These are phyloP conservation scores for Candida tammaniensis DNA, from an alignment of 805 yeast genomes.

Conservation along the genomic window DNA sequence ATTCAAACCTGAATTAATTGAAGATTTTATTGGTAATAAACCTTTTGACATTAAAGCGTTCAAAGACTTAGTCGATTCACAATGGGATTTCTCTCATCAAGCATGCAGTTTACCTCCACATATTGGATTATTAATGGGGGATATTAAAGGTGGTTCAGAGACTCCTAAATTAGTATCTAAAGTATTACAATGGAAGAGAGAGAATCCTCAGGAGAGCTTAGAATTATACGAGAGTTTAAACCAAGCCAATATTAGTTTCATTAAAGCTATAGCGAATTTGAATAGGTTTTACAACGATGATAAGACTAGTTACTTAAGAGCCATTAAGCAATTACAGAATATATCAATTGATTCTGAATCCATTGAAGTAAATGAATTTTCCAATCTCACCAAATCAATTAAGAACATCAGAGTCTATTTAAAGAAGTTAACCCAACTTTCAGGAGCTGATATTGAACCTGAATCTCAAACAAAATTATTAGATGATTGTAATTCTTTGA, in stretches of 20 bases:
- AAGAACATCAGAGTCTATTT: constrained; percentile 54
- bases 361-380: constrained; percentile 15
- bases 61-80: constrained; percentile 33
- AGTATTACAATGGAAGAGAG: constrained; percentile 68
- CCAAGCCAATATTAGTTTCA: constrained; percentile 54
- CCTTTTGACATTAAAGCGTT: constrained; percentile 18
- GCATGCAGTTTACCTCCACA: constrained; percentile 66
- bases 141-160: constrained; percentile 87
- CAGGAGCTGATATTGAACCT: constrained; percentile 92
- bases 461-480: constrained; percentile 66
- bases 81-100: constrained; percentile 62
- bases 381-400: constrained; percentile 40
- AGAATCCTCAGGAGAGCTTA: constrained; percentile 48
- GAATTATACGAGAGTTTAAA: constrained; percentile 56
- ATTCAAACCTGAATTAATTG: constrained; percentile 58
- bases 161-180: constrained; percentile 85
- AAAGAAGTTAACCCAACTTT: constrained; percentile 54
- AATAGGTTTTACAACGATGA: constrained; percentile 25
- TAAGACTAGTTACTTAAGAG: constrained; percentile 34
- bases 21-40: constrained; percentile 25
- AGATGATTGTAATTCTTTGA: constrained; percentile 44
- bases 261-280: constrained; percentile 45
- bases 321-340: constrained; percentile 3
- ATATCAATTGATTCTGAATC: constrained; percentile 1
- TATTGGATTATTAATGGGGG: constrained; percentile 83